phyloP scores from a whole-genome alignment of 2,329 filamentous ascomycete genomes.

The Cytospora piceicola region DNA sequence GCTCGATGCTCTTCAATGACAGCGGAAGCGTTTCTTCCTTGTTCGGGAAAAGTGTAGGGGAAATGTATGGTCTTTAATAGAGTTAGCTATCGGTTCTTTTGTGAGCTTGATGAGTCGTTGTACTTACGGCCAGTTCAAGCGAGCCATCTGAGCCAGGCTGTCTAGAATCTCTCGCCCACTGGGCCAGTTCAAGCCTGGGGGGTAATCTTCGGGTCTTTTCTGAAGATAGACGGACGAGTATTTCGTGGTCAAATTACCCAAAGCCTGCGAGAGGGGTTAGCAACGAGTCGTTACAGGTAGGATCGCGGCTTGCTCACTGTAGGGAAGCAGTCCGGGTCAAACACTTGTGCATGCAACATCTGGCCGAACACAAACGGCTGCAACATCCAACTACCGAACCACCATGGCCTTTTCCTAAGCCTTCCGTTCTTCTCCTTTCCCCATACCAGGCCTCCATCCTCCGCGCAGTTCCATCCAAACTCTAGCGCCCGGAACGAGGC shows the following conservation, averaged over 20 bases:
- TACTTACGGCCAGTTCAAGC: slow-evolving; percentile 79
- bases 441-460: slow-evolving; percentile 73
- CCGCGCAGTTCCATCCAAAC: slow-evolving; percentile 81
- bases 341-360: slow-evolving; percentile 74
- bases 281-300: background rate
- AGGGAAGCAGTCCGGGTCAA: slow-evolving; percentile 76
- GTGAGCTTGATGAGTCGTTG: background rate
- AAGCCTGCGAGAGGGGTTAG: slow-evolving; percentile 34
- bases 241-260: slow-evolving; percentile 63
- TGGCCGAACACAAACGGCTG: slow-evolving; percentile 78
- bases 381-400: slow-evolving; percentile 83
- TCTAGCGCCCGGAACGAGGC: slow-evolving; percentile 80
- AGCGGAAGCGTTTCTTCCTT: slow-evolving; percentile 67
- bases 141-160: slow-evolving; percentile 78
- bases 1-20: slow-evolving; percentile 69
- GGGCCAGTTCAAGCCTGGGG: slow-evolving; percentile 73
- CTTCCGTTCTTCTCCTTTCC: slow-evolving; percentile 55
- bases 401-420: slow-evolving; percentile 72
- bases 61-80: slow-evolving; percentile 68
- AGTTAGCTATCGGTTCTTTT: slow-evolving; percentile 31
- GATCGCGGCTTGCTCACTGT: slow-evolving; percentile 46
- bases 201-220: slow-evolving; percentile 68
- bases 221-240: slow-evolving; percentile 82
- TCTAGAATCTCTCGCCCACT: slow-evolving; percentile 76
- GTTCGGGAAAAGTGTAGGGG: slow-evolving; percentile 82